Percentiles rank a stretch among this genome's conserved stretches.
These are phyloP conservation scores for Penicillium concentricum DNA, from an alignment of 2,329 filamentous ascomycete species.

Conservation along the genomic window DNA sequence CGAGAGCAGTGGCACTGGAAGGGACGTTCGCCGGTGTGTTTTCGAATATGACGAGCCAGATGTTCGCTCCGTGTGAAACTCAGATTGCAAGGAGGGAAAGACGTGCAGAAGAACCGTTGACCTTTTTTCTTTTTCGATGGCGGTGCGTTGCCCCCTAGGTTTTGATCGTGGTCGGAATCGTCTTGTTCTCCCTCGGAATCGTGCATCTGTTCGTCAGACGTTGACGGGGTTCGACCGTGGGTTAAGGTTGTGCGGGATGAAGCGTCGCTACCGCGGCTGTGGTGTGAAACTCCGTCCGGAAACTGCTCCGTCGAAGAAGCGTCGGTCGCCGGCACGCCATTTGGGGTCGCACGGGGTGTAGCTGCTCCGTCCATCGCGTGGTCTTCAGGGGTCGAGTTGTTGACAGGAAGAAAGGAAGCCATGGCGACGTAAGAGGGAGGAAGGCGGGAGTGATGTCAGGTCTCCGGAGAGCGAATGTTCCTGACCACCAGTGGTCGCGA, in stretches of 20 bases:
- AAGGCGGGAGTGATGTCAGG: constrained; percentile 29
- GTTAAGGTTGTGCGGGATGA: constrained; percentile 14
- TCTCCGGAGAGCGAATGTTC: constrained; percentile 17
- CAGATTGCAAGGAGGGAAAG: constrained; percentile 88
- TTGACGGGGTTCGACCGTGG: constrained; percentile 42
- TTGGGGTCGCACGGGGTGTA: constrained; percentile 51
- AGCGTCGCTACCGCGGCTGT: constrained; percentile 37
- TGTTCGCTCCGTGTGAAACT: constrained; percentile 97
- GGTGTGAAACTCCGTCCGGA: constrained; percentile 18
- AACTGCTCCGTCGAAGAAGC: constrained; percentile 15
- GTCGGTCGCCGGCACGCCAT: constrained; percentile 38
- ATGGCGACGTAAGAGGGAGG: constrained; percentile 36
- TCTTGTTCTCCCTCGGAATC: constrained; percentile 68
- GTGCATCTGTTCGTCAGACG: constrained; percentile 68
- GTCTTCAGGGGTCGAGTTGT: constrained; percentile 52
- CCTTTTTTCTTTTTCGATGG: constrained; percentile 94
- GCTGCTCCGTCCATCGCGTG: constrained; percentile 52
- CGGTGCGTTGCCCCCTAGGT: constrained; percentile 61
- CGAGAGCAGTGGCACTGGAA: constrained; percentile 95
- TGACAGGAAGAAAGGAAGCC: constrained; percentile 62
- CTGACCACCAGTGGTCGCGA: constrained; percentile 23
- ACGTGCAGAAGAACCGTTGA: constrained; percentile 92
- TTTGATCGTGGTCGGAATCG: constrained; percentile 64
- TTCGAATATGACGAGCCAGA: constrained; percentile 91
- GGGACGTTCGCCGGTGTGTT: constrained; percentile 95